Evolutionary conservation across 2,329 filamentous ascomycete species (phyloP), one percentile per base, ranked within the genome.

Genomic region (Fusarium lateritium): DNA sequence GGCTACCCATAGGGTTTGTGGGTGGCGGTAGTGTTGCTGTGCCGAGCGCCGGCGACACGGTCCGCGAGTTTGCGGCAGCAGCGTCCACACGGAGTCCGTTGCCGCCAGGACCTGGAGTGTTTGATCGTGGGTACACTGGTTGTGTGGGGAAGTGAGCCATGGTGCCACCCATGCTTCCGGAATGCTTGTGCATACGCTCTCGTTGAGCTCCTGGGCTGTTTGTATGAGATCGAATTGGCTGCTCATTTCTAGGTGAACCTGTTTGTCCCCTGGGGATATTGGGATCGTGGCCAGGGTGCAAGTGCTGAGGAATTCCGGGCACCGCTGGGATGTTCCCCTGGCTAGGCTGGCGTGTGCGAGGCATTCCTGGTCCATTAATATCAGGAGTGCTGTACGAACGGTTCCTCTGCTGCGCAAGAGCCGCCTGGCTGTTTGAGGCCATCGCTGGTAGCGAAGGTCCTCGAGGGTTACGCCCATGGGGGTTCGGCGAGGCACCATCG

Each of bases 301-400:
- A 79, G 71, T 94, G 92, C 21, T 90, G 82, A 24, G 92, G 92
- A 52, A 94, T 94, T 7, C 92, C 91, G 9, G 92, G 92, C 14
- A 94, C 91, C 13, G 88, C 88, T 7, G 92, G 92, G 7, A 94
- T 86, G 62, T 82, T 77, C 72, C 78, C 83, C 80, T 79, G 83
- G 77, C 83, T 86, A 77, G 79, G 84, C 79, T 88, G 87, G 68
- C 85, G 82, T 54, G 83, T 84, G 67, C 89, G 85, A 76, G 85
- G 83, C 49, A 85, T 85, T 67, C 87, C 85, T 54, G 90, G 87
- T 54, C 87, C 90, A 70, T 97, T 93, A 73, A 97, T 97, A 78
- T 98, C 94, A 9, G 96, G 95, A 67, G 94, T 98, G 81, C 95
- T 98, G 75, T 97, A 97, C 38, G 94, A 97, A 69, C 96, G 89